Evolutionary conservation across 257 asterid genomes (phyloP), one percentile per base, ranked within the genome.

Genomic region (Ilex asprella): DNA sequence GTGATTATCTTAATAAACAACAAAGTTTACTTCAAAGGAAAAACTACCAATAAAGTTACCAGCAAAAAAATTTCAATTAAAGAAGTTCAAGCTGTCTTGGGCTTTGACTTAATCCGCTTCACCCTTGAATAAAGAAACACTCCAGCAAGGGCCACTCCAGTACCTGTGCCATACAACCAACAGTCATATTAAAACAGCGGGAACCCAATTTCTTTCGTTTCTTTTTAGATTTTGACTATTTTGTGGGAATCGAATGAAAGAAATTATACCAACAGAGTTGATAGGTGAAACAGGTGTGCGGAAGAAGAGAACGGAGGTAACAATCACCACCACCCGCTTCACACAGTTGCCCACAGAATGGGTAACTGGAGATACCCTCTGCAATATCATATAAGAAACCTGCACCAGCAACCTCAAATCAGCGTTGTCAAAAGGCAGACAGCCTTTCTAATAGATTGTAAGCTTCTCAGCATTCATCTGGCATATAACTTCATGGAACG

Each of bases 261-360:
- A n/a, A 58, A 62, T 56, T 61, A 11, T 84, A 88, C 98, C 98
- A 59, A 91, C 21, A 41, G 85, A 60, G 70, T 91, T 91, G 47
- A 88, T 62, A 29, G 80, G 74, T 32, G 89, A 81, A 63, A 91
- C 96, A 39, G 96, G 94, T 14, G 91, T 88, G 49, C 83, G 91
- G 81, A 91, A 88, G 87, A 91, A 86, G 70, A 91, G 73, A 58
- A 91, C 96, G 6, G 98, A 86, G 12, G 92, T 67, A 56, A 91
- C 95, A 10, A 91, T 91, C 60, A 88, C 96, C 60, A 86, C 98
- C 64, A 88, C 96, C 27, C 96, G 87, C 79, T 91, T 91, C 47
- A 86, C 95, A 50, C 95, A 88, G 80, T 91, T 91, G 51, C 90
- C 94, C 13, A 91, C 96, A 3, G 98, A 88, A 68, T 91, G 98